These are phyloP conservation scores for Globisporangium orthogonon DNA, from an alignment of 352 stramenopile genomes.

Conservation along the genomic window DNA sequence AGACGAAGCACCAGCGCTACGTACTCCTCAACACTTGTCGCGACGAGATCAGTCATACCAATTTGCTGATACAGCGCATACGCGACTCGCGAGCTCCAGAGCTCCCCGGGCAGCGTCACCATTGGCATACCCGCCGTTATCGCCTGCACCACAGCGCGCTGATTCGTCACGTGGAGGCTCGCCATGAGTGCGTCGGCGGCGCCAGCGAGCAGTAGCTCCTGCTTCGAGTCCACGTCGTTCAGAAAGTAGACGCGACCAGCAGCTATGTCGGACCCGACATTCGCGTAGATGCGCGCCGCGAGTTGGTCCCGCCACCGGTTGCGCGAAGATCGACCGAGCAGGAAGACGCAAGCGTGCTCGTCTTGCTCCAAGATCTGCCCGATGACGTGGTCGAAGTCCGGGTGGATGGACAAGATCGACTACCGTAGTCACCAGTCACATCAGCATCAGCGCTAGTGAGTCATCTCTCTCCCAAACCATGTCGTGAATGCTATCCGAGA, in stretches of 20 bases:
- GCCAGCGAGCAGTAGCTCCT: conserved; percentile 39
- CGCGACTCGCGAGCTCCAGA: conserved; percentile 60
- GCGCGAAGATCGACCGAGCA: conserved; percentile 45
- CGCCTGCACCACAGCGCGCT: conserved; percentile 44
- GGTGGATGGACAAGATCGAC: conserved; percentile 70
- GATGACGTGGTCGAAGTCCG: conserved; percentile 59
- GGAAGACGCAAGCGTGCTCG: conserved; percentile 45
- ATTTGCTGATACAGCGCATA: conserved; percentile 67
- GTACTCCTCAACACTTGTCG: conserved; percentile 39
- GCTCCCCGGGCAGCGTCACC: conserved; percentile 47
- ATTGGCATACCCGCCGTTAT: conserved; percentile 54
- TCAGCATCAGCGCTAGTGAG: background rate
- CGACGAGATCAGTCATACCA: conserved; percentile 44
- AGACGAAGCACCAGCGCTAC: conserved; percentile 43
- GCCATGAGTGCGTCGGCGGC: conserved; percentile 54
- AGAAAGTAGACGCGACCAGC: conserved; percentile 46
- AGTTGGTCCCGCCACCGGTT: conserved; percentile 50
- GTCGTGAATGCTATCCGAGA: background rate
- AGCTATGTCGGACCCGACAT: conserved; percentile 13
- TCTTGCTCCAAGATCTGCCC: conserved; percentile 38
- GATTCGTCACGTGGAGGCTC: conserved; percentile 47
- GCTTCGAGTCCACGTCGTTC: conserved; percentile 46
- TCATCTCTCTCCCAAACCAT: background rate
- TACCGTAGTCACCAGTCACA: conserved; percentile 6
- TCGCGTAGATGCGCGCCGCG: conserved; percentile 29